Conservation (phyloP, 345 rosid genomes). For the Gossypium stocksii region DNA sequence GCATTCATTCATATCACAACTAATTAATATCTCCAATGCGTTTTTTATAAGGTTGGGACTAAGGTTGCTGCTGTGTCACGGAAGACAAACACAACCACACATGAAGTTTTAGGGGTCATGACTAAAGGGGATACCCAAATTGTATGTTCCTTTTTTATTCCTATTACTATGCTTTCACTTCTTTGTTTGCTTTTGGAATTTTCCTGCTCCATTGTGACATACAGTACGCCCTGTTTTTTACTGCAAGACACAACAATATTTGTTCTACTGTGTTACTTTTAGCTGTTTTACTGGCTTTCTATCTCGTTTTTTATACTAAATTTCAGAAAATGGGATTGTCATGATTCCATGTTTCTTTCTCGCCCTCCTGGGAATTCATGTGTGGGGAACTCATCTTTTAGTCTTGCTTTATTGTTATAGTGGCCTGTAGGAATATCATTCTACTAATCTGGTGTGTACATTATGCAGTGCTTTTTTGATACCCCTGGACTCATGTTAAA, state of each 20-base stretch:
- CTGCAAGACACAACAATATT: background rate
- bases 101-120: slow-evolving; percentile 91
- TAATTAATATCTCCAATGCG: background rate
- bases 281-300: background rate
- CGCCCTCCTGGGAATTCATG: background rate
- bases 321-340: background rate
- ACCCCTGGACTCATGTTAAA: slow-evolving; percentile 82
- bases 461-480: slow-evolving; percentile 82
- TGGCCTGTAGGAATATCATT: slow-evolving; percentile 4
- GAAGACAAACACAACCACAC: slow-evolving; percentile 91
- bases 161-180: background rate
- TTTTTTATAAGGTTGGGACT: slow-evolving; percentile 59
- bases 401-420: background rate
- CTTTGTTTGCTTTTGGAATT: background rate
- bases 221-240: background rate
- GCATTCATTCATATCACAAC: background rate
- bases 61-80: slow-evolving; percentile 95
- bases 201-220: background rate
- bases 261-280: background rate
- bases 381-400: background rate
- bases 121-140: slow-evolving; percentile 78
- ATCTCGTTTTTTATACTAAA: background rate
- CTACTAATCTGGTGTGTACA: slow-evolving; percentile 6
- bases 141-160: slow-evolving; percentile 37
- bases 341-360: background rate